Evolutionary conservation across 2,329 filamentous ascomycete species (phyloP), one percentile per base, ranked within the genome.

Genomic region (Colletotrichum limetticola): DNA sequence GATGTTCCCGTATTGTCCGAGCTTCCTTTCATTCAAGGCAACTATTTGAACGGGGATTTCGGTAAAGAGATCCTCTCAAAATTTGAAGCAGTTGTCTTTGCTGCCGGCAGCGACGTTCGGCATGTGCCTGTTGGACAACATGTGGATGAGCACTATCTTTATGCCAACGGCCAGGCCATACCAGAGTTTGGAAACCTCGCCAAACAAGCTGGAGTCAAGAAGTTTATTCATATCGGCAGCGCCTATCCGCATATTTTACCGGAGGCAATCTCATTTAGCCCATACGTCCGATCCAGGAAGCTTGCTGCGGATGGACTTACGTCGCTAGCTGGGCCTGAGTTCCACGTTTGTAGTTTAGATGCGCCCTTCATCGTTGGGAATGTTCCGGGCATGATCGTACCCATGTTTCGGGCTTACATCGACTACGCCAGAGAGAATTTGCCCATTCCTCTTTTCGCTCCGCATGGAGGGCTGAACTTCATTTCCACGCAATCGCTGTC

Each of bases 201-300:
- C 2, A 32, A 42, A 11, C 16, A 49, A 1, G 67, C 71, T 30
- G 62, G 71, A 0, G 71, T 74, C 14, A 66, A 37, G 11, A 2
- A 46, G 1, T 74, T 67, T 5, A n/a, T 74, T 9, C 71, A 74
- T 58, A 12, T 74, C 4, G 71, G 71, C 3, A 74, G 71, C 24
- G 61, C 11, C 0, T 71, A 66, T 6, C 53, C 57, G 2, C 57
- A 74, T 22, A 24, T 74, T 0, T 9, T 64, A 12, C 62, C 57
- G 5, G 67, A 70, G 1, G 12, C 6, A 3, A 32, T 64, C 1
- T 42, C 24, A 5, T 8, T 22, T 7, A 71, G 30, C 2, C 8
- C 71, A 2, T 74, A 74, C 52, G 53, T 74, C 11, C 62, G 62
- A 6, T 74, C 71, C 4, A 62, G 67, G 1, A 66, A 67, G 52